Evolutionary conservation across 768 basidiomycete genomes (phyloP), one percentile per base, ranked within the genome.

Genomic region (Tulasnella sp.): DNA sequence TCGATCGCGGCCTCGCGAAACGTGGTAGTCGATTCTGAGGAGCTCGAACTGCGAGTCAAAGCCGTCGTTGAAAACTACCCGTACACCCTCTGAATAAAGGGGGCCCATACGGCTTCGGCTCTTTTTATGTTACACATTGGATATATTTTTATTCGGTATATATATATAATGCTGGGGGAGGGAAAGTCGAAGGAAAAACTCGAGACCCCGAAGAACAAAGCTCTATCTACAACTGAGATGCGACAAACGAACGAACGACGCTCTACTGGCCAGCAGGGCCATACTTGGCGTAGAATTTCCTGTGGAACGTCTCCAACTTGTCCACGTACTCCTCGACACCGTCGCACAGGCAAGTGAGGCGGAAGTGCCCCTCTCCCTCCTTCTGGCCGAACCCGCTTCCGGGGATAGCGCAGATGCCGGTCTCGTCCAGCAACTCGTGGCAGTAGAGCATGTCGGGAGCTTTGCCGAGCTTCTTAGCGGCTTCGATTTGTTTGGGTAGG

Each of bases 361-460:
- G 88, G 85, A 98, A 93, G 86, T 99, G 97, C 86, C 92, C 92
- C 84, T 96, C 93, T 37, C 94, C 96, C 75, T 93, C 92, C 86
- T 90, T 93, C 88, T 98, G 97, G 6, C 97, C 97, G 85, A 99
- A 99, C 0, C 97, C 97, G 74, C 92, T 93, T 0, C 97, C 97
- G 7, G 96, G 95, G 6, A 98, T 94, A 31, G 94, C 94, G 84
- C 96, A 98, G 82, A 99, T 98, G 6, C 96, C 96, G 0, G 96
- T 96, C 85, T 90, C 89, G 82, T 97, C 95, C 76, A 99, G 89
- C 76, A 99, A 85, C 82, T 89, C 90, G 50, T 97, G 88, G 31
- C 95, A 90, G 85, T 99, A 99, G 84, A 97, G 93, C 64, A 92
- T 93, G 85, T 99, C 97, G 3, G 97, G 94, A 83, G 90, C 90